Evolutionary conservation across 148 eudicot species (phyloP), one percentile per base, ranked within the genome.

Genomic region (Fagopyrum tataricum): DNA sequence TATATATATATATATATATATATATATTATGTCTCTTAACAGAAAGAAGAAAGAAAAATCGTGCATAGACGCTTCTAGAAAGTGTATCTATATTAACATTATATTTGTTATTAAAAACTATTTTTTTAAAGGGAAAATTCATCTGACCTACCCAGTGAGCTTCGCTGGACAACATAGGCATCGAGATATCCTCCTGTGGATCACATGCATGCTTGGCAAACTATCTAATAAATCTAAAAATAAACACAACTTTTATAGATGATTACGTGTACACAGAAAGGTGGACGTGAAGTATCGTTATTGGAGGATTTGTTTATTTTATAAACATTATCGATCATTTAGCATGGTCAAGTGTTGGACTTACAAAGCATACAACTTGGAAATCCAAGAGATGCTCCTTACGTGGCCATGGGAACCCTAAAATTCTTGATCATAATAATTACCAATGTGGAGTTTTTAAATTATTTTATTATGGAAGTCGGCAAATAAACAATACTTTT

Each of bases 151-250:
- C 37, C 37, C 0, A 31, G 37, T 31, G 37, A 31, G 37, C 2
- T 31, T 31, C 2, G 37, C 37, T 31, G 37, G 37, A 31, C 2
- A 31, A 31, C 2, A n/a, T n/a, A n/a, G n/a, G n/a, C n/a, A n/a
- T n/a, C 48, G 49, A 46, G 11, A 46, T 46, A 9, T 46, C n/a
- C 18, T 49, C 53, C 18, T 31, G n/a, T n/a, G n/a, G n/a, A n/a
- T n/a, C n/a, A 55, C 64, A 37, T 14, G 43, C 69, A 64, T 64
- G 44, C 20, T 31, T 64, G 61, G 26, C 61, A 55, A 55, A 20
- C 8, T 20, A 52, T 18, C 8, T 20, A 11, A 55, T 6, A n/a
- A 8, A 18, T 55, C 12, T 18, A n/a, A 5, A 55, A 55, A 5
- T 20, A 13, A n/a, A 24, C 61, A 24, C 23, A n/a, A 6, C 9